Base-by-base conservation (phyloP, 371 early-diverging fungal species). In the Mucor saturninus region DNA sequence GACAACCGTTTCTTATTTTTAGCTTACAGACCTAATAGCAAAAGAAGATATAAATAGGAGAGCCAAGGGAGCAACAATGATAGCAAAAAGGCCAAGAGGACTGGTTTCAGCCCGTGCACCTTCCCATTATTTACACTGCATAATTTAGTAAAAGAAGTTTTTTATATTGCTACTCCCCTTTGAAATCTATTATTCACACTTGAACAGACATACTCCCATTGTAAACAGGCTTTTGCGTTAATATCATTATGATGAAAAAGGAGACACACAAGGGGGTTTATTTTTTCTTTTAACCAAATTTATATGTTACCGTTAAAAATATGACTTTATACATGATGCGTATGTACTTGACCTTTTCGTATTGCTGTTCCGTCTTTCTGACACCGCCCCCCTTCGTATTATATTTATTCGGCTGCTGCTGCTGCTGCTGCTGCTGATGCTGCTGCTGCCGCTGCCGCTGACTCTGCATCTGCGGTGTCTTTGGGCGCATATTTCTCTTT, bases 401-500 rank as follows among this genome's bases (percentile, higher is more conserved):
- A 43, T 13, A 43, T 21, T 46, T 46, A 46, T 26, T 46, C 46
- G n/a, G 21, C 46, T 21, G n/a, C 8, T 7, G 26, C n/a, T 46
- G 21, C 21, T 30, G 26, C 50, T 30, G 50, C 13, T 28, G 31
- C 13, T 13, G 10, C 21, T 30, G 50, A 4, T 15, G 28, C 10
- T 26, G 11, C 5, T 21, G 11, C 26, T 21, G 11, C 5, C 6
- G 4, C 5, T 21, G 21, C 21, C 39, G 11, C 9, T 39, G 39
- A 39, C 39, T 6, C 6, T 39, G 39, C 11, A 9, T 39, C 39
- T 39, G 21, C 21, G 21, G 21, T 21, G 21, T 50, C 43, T 45
- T 48, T 54, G 54, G 49, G 62, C 1, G 55, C 71, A 67, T 82
- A 82, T 49, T 82, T 82, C 56, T 73, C 65, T 58, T 67, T 75